A percentile compares a stretch with the other conserved stretches of the same genome.
Evolutionary conservation across 179 eudicot species (phyloP).

Genomic region (Drosera spatulata): DNA sequence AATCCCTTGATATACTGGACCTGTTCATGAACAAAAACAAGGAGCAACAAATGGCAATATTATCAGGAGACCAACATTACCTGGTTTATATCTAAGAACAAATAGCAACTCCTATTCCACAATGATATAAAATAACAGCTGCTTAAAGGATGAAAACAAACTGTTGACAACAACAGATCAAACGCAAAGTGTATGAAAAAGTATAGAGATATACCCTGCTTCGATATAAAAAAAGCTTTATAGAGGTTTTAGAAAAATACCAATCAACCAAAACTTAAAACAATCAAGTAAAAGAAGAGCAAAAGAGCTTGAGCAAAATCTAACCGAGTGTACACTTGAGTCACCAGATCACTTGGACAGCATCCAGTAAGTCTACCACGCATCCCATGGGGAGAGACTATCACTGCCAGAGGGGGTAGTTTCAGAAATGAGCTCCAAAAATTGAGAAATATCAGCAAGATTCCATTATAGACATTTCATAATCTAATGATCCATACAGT

Average conservation of each 20-base stretch:
- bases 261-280: background rate
- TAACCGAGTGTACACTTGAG: slow-evolving; percentile 78
- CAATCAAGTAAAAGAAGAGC: background rate
- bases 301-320: background rate
- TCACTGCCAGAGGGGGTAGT: slow-evolving; percentile 29
- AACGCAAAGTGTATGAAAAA: too few relatives aligned
- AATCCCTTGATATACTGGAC: slow-evolving; percentile 47
- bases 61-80: too few relatives aligned
- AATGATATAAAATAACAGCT: too few relatives aligned
- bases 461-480: too few relatives aligned
- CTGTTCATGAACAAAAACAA: slow-evolving; percentile 28
- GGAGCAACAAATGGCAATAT: background rate
- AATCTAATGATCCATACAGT: too few relatives aligned
- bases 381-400: slow-evolving; percentile 98
- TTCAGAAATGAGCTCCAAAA: background rate
- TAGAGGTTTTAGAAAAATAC: background rate
- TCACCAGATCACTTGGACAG: slow-evolving; percentile 93
- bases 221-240: background rate
- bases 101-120: too few relatives aligned
- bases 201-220: too few relatives aligned
- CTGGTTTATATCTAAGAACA: too few relatives aligned
- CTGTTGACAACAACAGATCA: too few relatives aligned
- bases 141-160: too few relatives aligned
- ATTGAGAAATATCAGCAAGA: background rate
- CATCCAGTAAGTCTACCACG: slow-evolving; percentile 81